Conservation (phyloP, 2,329 filamentous ascomycete species). For the Colletotrichum lentis region DNA sequence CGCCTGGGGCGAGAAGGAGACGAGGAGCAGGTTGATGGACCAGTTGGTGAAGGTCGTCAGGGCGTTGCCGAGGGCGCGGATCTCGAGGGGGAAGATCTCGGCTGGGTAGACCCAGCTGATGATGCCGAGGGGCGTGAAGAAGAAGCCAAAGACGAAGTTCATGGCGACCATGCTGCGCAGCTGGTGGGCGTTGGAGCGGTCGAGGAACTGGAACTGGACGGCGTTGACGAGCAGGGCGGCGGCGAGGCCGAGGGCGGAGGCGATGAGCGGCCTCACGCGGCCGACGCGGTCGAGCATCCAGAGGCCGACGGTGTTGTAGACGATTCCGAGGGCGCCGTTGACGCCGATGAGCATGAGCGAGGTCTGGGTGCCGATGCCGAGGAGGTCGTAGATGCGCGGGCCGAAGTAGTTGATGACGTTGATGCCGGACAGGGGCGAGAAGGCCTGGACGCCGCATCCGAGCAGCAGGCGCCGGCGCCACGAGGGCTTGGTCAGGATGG, state of each 20-base stretch:
- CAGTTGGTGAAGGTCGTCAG: slow-evolving; percentile 46
- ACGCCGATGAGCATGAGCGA: slow-evolving; percentile 61
- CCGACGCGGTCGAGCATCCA: slow-evolving; percentile 56
- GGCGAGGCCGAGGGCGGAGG: slow-evolving; percentile 45
- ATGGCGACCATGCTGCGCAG: slow-evolving; percentile 46
- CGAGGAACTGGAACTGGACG: slow-evolving; percentile 42
- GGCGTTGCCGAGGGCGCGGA: slow-evolving; percentile 44
- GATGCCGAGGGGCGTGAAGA: slow-evolving; percentile 50
- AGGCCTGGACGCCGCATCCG: slow-evolving; percentile 58
- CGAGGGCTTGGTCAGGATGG: slow-evolving; percentile 53
- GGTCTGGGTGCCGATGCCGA: slow-evolving; percentile 54
- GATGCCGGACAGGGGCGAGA: slow-evolving; percentile 51
- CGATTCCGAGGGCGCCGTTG: slow-evolving; percentile 57
- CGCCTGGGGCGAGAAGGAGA: slow-evolving; percentile 58
- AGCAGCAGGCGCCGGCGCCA: slow-evolving; percentile 57
- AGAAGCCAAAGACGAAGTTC: slow-evolving; percentile 48
- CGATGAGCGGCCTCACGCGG: slow-evolving; percentile 58
- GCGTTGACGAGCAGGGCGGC: slow-evolving; percentile 44
- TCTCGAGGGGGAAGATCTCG: slow-evolving; percentile 52
- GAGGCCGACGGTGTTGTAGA: slow-evolving; percentile 58
- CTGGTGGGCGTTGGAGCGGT: slow-evolving; percentile 41
- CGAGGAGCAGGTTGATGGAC: slow-evolving; percentile 54
- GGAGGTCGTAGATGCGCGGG: slow-evolving; percentile 52
- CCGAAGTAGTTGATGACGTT: slow-evolving; percentile 54
- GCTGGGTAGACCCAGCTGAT: slow-evolving; percentile 53